Evolutionary conservation across 495 filamentous ascomycete genomes (phyloP).

Genomic region (Aspergillus funiculosus): DNA sequence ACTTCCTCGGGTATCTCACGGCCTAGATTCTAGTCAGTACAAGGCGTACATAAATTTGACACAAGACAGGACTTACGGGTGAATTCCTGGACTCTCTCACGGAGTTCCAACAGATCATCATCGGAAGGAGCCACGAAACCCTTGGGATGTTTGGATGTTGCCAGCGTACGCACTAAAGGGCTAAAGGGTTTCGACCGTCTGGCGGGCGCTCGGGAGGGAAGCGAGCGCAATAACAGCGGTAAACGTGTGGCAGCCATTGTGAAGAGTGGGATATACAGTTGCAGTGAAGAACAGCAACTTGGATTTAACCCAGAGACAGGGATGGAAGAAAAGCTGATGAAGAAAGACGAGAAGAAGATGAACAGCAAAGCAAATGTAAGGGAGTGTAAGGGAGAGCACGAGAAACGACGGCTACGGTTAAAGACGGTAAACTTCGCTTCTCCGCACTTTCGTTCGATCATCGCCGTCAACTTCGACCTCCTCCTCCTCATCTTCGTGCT

Average conservation of each 20-base stretch:
- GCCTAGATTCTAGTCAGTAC: slow-evolving; percentile 20
- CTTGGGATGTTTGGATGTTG: slow-evolving; percentile 73
- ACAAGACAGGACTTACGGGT: slow-evolving; percentile 44
- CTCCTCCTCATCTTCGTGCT: not conserved
- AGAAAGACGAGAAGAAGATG: not conserved
- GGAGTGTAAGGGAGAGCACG: not conserved
- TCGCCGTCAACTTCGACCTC: no score
- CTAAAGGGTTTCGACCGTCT: slow-evolving; percentile 26
- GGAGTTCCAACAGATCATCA: slow-evolving; percentile 74
- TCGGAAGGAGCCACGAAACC: slow-evolving; percentile 71
- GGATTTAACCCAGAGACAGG: not conserved
- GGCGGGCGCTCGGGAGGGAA: slow-evolving; percentile 23
- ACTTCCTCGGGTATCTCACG: slow-evolving; percentile 72
- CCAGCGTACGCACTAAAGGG: slow-evolving; percentile 32
- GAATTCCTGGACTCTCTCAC: slow-evolving; percentile 90
- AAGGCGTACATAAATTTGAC: not conserved
- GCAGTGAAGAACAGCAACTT: not conserved
- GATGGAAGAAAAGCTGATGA: not conserved
- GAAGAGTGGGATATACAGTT: not conserved
- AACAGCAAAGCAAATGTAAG: not conserved
- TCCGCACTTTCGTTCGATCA: slow-evolving; percentile 38
- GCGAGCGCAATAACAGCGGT: slow-evolving; percentile 29
- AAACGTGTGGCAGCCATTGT: slow-evolving; percentile 31
- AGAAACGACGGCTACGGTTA: slow-evolving; percentile 30
- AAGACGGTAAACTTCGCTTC: slow-evolving; percentile 38